A percentile compares a stretch with the other conserved stretches of the same genome.
Conservation (phyloP, 2,329 filamentous ascomycete genomes). For the Didymella lethalis region DNA sequence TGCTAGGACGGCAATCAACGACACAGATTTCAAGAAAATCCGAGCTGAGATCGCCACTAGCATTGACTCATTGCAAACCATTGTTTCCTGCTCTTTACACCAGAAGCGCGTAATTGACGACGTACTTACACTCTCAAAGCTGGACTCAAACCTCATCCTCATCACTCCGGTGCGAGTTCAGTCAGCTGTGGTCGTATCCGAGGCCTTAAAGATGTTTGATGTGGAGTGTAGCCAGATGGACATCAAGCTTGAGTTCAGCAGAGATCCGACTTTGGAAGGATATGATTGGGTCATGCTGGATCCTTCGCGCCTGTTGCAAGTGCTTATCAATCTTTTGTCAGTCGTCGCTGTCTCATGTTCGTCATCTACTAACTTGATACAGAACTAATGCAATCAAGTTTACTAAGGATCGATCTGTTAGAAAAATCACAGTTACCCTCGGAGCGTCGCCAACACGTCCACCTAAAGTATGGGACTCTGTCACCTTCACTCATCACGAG, state of each 20-base stretch:
- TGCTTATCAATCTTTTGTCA: conserved; percentile 41
- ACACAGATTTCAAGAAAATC: conserved; percentile 19
- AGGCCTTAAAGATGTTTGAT: conserved; percentile 42
- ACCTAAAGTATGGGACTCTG: conserved; percentile 24
- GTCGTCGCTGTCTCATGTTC: conserved; percentile 35
- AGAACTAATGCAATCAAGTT: conserved; percentile 45
- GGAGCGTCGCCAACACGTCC: conserved; percentile 41
- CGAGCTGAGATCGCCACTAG: conserved; percentile 32
- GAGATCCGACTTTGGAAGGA: conserved; percentile 51
- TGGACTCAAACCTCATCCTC: conserved; percentile 40
- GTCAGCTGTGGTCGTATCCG: conserved; percentile 31
- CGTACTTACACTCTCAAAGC: conserved; percentile 48
- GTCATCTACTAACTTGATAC: conserved; percentile 34
- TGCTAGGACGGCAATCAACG: conserved; percentile 7
- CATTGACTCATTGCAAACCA: conserved; percentile 46
- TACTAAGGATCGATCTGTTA: conserved; percentile 46
- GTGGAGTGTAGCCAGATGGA: conserved; percentile 42
- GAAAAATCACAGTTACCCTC: conserved; percentile 50
- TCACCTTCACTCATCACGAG: conserved; percentile 29
- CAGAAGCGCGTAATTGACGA: conserved; percentile 54
- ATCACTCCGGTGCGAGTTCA: conserved; percentile 39
- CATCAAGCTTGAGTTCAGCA: conserved; percentile 50
- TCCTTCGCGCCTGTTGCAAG: conserved; percentile 38
- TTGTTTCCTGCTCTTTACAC: conserved; percentile 49
- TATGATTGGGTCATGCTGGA: conserved; percentile 46